Base-by-base conservation (phyloP, 139 green algal species). In the Chlorella sp. region DNA sequence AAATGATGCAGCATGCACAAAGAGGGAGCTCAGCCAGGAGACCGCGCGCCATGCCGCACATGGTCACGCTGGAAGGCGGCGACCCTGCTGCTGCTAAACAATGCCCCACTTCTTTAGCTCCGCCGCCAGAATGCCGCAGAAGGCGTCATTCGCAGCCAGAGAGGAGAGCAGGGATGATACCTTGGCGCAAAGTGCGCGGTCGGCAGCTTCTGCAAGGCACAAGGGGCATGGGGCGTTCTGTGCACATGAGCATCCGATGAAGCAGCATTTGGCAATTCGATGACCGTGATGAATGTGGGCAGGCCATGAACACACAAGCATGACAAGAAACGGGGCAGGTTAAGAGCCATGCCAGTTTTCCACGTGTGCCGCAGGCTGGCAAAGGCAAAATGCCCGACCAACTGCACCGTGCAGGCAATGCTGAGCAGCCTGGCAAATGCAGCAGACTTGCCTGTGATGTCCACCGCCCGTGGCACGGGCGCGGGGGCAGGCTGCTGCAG, bases 81-180 rank as follows among this genome's bases (percentile, higher is more conserved):
- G 51, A 60, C 2, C 21, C 51, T 15, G 51, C 51, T 20, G 51
- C 51, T 15, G 51, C 51, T 60, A 84, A 4, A 82, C 56, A n/a
- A 82, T 32, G 5, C 83, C 83, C 4, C 34, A 51, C 3, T 81
- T 57, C 74, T 75, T 80, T 44, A 91, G 82, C 63, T 90, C 87
- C 2, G 72, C 47, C 23, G 57, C 78, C 30, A 91, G 34, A 23
- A 83, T 36, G 30, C 47, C 65, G 21, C 81, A 79, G 47, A 91
- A 91, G 1, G 36, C 41, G n/a, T 89, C 83, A 25, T 90, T 87
- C 25, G 64, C 34, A 4, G 87, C 85, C 63, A 90, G 83, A 38
- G 78, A 36, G 11, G n/a, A 36, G 18, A 90, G 67, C 67, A 89
- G 55, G n/a, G 23, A 32, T 21, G 78, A 41, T 12, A 89, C 79